Evolutionary conservation across 805 yeast genomes (phyloP).

Genomic region (Blastobotrys peoriensis): DNA sequence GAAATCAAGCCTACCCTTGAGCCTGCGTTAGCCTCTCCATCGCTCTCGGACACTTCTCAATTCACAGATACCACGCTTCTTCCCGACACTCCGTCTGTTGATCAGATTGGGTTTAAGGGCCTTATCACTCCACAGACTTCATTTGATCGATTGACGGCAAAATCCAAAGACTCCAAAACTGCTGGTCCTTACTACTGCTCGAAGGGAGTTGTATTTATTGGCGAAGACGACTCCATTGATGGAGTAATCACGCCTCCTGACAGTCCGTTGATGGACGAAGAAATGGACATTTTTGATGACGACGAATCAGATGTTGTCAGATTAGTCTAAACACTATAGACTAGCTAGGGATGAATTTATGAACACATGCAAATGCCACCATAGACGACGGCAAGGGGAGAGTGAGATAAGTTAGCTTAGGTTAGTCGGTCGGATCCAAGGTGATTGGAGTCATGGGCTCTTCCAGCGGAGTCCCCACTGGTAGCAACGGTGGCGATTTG

Average conservation of each 20-base stretch:
- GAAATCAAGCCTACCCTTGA: neutral
- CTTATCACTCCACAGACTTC: neutral
- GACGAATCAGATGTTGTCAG: neutral
- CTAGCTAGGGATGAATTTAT: neutral
- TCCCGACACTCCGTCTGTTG: neutral
- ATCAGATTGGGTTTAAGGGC: neutral
- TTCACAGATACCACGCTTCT: neutral
- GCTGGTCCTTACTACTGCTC: neutral
- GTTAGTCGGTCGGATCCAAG: no score
- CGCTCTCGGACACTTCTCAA: neutral
- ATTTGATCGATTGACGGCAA: neutral
- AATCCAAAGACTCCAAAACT: neutral
- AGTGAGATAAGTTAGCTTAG: no score
- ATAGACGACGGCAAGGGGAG: no score
- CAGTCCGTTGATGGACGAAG: neutral
- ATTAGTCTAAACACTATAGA: no score
- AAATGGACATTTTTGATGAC: neutral
- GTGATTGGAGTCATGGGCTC: conserved; percentile 18
- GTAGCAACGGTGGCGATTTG: conserved; percentile 13
- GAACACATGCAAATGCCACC: no score
- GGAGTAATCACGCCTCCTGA: neutral
- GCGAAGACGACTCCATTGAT: neutral
- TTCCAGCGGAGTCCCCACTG: conserved; percentile 16
- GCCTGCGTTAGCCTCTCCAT: neutral
- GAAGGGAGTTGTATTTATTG: neutral